Base-by-base conservation (phyloP, 768 basidiomycete genomes). In the Trametes cinnabarina region DNA sequence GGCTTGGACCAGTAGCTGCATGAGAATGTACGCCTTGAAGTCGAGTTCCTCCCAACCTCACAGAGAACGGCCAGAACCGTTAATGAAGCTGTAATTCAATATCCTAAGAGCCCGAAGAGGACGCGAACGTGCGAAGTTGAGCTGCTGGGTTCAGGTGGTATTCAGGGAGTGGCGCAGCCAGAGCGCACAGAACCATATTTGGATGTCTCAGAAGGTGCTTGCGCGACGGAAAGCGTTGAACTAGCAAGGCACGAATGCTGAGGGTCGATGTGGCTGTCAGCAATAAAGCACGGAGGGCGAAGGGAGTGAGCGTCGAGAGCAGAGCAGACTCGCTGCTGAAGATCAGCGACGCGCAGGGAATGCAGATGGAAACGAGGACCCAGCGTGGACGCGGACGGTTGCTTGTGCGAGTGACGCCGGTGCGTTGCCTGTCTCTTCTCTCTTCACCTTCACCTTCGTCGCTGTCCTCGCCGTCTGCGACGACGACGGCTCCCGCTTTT, bases 401-500 rank as follows among this genome's bases (percentile, higher is more conserved):
- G 37, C 37, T n/a, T 39, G 37, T 15, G 14, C 11, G 14, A 42
- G 51, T 64, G 56, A 60, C 61, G 61, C 61, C 58, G 58, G 58
- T 55, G 51, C 59, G 57, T 41, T 44, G 28, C 62, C 57, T 55
- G 49, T 26, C 56, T 58, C 58, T 51, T 57, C 58, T 49, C 56
- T n/a, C n/a, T n/a, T n/a, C n/a, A n/a, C n/a, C n/a, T 55, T 62
- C 64, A 62, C 41, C 51, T 48, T 57, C 60, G 49, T 55, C 53
- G 61, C 61, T 56, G 63, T 60, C 55, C 56, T 46, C 63, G 63
- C 56, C 64, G 64, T 61, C 64, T 57, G 53, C 55, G 61, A 56
- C 61, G 64, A 62, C 64, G 61, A 58, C 60, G 57, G 58, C 57
- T 34, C 57, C 48, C 47, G 49, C 58, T 35, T 48, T 60, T 58